phyloP scores from a whole-genome alignment of 1,139 yeast species.

The Fermentozyma sake region DNA sequence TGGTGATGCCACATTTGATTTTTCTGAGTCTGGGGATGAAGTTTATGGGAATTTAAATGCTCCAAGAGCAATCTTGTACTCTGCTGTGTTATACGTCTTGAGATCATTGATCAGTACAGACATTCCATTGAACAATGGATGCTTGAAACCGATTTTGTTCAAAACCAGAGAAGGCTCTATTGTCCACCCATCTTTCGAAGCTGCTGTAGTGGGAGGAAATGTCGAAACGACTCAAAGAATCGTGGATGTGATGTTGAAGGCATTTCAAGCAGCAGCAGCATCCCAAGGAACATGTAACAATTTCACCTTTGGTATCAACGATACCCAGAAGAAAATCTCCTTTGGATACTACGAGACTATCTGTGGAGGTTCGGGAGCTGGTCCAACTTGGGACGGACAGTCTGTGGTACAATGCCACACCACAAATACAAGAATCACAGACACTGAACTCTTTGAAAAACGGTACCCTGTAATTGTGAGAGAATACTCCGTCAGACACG shows the following conservation, averaged over 20 bases:
- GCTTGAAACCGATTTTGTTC: conserved; percentile 65
- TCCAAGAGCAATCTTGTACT: conserved; percentile 64
- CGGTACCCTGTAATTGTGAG: conserved; percentile 44
- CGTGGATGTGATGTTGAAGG: conserved; percentile 72
- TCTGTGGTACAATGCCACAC: conserved; percentile 46
- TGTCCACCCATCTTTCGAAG: conserved; percentile 66
- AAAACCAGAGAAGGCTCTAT: conserved; percentile 66
- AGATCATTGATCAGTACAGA: conserved; percentile 72
- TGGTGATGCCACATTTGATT: conserved; percentile 40
- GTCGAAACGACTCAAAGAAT: conserved; percentile 85
- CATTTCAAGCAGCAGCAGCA: conserved; percentile 69
- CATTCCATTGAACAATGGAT: conserved; percentile 83
- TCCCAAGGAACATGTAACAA: conserved; percentile 50
- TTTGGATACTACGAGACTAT: conserved; percentile 49
- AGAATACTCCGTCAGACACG: conserved; percentile 34
- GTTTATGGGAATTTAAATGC: conserved; percentile 44
- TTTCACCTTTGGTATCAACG: conserved; percentile 44
- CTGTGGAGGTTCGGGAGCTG: conserved; percentile 49
- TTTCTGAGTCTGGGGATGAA: conserved; percentile 40
- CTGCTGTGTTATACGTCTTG: conserved; percentile 77
- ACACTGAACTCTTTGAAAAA: conserved; percentile 43
- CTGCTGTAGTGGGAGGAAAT: conserved; percentile 87
- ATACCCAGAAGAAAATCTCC: conserved; percentile 29
- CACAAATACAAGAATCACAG: conserved; percentile 47
- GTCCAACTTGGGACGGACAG: conserved; percentile 47